These are phyloP conservation scores for Xylaria sp. DNA, from an alignment of 2,329 filamentous ascomycete species.

Conservation along the genomic window DNA sequence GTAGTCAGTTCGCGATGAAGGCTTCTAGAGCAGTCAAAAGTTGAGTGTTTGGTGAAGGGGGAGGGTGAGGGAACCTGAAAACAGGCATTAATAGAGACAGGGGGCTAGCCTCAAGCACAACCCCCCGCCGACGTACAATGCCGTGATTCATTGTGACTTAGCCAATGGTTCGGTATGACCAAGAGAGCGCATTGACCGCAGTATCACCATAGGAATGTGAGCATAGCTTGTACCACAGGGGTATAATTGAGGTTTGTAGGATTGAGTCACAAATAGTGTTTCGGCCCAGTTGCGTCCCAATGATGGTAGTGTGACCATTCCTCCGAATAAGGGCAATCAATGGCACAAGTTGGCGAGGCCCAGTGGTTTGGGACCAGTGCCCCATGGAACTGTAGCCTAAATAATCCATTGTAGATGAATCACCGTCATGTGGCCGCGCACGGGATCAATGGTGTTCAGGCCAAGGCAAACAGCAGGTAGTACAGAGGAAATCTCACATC, in stretches of 20 bases:
- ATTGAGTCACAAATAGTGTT: not conserved
- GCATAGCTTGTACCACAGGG: not conserved
- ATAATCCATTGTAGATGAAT: slow-evolving; percentile 5
- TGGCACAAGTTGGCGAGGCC: not conserved
- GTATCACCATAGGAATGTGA: not conserved
- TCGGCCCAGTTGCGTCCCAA: slow-evolving; percentile 9
- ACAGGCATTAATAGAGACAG: not conserved
- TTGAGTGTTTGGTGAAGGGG: not conserved
- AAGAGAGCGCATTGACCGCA: not conserved
- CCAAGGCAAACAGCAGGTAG: slow-evolving; percentile 12
- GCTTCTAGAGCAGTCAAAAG: not conserved
- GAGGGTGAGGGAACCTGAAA: not conserved
- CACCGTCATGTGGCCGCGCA: not conserved
- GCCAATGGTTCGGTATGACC: slow-evolving; percentile 1
- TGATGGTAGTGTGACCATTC: not conserved
- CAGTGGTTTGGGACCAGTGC: not conserved
- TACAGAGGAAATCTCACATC: not conserved
- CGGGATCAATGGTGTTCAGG: not conserved
- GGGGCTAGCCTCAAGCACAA: not conserved
- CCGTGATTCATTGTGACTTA: not conserved
- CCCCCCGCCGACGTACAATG: not conserved
- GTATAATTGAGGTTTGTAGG: not conserved
- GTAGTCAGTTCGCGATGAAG: not conserved
- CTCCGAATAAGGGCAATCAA: slow-evolving; percentile 2
- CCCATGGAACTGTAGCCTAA: not conserved